Evolutionary conservation across 306 rosid genomes (phyloP).

Genomic region (Cyamopsis tetragonoloba): DNA sequence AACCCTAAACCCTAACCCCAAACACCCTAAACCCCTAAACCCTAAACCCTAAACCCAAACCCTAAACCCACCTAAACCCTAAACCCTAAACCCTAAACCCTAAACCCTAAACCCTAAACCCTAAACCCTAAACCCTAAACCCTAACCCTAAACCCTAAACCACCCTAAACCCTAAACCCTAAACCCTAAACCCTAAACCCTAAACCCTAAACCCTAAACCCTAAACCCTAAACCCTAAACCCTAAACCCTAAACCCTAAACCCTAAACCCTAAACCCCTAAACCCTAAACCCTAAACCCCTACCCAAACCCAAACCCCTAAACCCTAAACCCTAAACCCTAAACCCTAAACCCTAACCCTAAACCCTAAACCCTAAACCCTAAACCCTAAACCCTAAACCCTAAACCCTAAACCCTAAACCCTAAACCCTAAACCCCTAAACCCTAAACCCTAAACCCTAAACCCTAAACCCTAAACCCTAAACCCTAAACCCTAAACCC

Average conservation of each 20-base stretch:
- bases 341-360: constrained; percentile 10
- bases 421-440: background rate
- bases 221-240: background rate
- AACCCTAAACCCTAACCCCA: background rate
- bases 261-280: constrained; percentile 7
- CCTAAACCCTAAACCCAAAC: background rate
- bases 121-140: background rate
- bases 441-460: background rate
- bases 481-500: background rate
- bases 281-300: constrained; percentile 20
- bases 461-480: background rate
- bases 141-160: background rate
- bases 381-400: constrained; percentile 10
- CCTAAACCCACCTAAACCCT: constrained; percentile 3
- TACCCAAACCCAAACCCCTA: background rate
- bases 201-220: background rate
- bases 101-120: constrained; percentile 6
- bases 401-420: background rate
- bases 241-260: background rate
- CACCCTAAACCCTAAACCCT: constrained; percentile 4
- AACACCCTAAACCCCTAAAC: constrained; percentile 15
- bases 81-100: constrained; percentile 6
- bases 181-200: background rate
- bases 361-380: background rate
- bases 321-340: constrained; percentile 25